phyloP scores from a whole-genome alignment of 1,284 basidiomycete species.

The Tilletia setariae region DNA sequence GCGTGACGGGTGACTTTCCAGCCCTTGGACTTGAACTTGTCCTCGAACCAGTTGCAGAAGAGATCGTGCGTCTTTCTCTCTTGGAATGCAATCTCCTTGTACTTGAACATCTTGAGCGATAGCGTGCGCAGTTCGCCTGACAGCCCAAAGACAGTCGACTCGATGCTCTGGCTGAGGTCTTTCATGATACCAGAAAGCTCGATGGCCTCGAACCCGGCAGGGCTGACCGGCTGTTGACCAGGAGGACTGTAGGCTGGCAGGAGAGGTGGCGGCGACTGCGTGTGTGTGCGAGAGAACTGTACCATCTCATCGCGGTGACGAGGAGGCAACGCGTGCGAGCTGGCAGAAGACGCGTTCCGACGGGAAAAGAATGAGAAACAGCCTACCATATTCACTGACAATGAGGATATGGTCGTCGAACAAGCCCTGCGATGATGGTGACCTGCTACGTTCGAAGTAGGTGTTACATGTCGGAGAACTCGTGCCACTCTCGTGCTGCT shows the following conservation, averaged over 20 bases:
- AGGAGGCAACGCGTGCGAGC: too few relatives aligned
- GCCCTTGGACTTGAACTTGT: slow-evolving; percentile 22
- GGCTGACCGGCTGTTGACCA: background rate
- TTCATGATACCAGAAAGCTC: slow-evolving; percentile 18
- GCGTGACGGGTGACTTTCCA: slow-evolving; percentile 50
- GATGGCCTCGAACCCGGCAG: background rate
- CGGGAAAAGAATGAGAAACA: slow-evolving; percentile 1
- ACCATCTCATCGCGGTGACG: too few relatives aligned
- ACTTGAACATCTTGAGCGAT: slow-evolving; percentile 50
- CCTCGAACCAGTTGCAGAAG: slow-evolving; percentile 35
- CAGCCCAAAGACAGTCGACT: slow-evolving; percentile 32
- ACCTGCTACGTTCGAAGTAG: background rate
- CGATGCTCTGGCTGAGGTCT: slow-evolving; percentile 32
- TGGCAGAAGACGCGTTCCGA: background rate
- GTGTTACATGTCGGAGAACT: too few relatives aligned
- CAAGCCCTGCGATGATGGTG: background rate
- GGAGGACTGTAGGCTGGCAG: slow-evolving; percentile 12
- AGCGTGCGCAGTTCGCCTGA: slow-evolving; percentile 49
- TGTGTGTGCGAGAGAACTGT: too few relatives aligned
- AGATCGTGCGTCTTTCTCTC: slow-evolving; percentile 44
- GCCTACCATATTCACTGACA: background rate
- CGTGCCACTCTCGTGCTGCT: too few relatives aligned
- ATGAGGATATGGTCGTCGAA: background rate
- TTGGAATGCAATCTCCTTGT: slow-evolving; percentile 52
- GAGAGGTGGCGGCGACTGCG: background rate